These are phyloP conservation scores for Sanghuangporus weigelae DNA, from an alignment of 1,284 basidiomycete species.

Conservation along the genomic window DNA sequence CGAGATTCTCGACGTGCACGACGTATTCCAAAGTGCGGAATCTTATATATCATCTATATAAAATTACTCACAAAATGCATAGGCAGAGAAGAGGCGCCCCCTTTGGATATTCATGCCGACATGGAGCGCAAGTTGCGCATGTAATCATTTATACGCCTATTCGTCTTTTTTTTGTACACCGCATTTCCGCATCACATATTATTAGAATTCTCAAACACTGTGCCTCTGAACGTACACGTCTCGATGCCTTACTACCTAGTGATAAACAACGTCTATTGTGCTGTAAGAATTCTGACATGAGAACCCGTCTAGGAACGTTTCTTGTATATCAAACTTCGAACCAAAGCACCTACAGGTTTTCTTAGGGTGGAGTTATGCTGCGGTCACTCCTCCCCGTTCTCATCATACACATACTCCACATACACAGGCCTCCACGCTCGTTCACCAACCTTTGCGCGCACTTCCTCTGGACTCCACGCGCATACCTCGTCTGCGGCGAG, in stretches of 20 bases:
- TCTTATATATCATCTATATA: background rate
- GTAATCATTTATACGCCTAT: background rate
- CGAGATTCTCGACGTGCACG: constrained; percentile 68
- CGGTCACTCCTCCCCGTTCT: constrained; percentile 38
- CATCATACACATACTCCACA: constrained; percentile 57
- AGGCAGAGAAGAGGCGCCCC: constrained; percentile 5
- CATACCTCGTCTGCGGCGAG: constrained; percentile 42
- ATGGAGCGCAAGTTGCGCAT: constrained; percentile 19
- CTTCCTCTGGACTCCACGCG: constrained; percentile 43
- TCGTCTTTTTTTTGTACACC: background rate
- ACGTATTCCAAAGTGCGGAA: constrained; percentile 66
- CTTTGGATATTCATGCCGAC: constrained; percentile 16
- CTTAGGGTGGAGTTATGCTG: background rate
- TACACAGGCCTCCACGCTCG: constrained; percentile 61
- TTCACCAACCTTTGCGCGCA: constrained; percentile 45
- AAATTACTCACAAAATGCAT: background rate
- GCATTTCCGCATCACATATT: background rate
- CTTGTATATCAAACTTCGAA: too few relatives aligned
- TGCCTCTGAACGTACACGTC: background rate
- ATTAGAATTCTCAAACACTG: background rate
- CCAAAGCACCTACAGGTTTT: too few relatives aligned
- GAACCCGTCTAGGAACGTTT: too few relatives aligned
- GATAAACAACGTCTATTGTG: too few relatives aligned
- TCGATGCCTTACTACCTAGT: too few relatives aligned
- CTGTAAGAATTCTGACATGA: too few relatives aligned